Evolutionary conservation across 192 early-diverging fungal genomes (phyloP).

Genomic region (Dissophora ornata): DNA sequence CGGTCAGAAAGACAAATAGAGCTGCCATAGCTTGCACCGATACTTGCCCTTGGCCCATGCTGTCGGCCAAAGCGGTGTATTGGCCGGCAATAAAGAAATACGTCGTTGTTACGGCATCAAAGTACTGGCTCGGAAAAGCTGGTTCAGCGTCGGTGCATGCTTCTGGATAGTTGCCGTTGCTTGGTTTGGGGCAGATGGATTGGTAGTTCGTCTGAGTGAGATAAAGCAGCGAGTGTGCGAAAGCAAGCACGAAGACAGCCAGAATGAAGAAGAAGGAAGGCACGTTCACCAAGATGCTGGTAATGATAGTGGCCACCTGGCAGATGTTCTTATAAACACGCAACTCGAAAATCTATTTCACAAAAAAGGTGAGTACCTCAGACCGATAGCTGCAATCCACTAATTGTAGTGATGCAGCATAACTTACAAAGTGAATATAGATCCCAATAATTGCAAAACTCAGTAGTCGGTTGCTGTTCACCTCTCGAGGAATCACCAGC

Average conservation of each 20-base stretch:
- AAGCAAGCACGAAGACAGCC: constrained; percentile 6
- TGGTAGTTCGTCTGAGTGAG: constrained; percentile 5
- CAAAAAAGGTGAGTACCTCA: neutral
- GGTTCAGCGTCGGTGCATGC: neutral
- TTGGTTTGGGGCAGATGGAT: neutral
- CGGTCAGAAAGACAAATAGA: constrained; percentile 18
- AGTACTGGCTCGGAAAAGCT: constrained; percentile 1
- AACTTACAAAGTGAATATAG: constrained; percentile 29
- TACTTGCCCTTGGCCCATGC: neutral
- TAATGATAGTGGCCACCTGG: constrained; percentile 7
- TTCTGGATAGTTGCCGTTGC: neutral
- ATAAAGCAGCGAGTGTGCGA: constrained; percentile 18
- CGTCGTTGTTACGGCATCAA: constrained; percentile 8
- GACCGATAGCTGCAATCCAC: neutral
- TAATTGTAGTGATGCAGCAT: neutral
- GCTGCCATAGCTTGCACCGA: constrained; percentile 9
- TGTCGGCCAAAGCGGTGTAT: neutral
- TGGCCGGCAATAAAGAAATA: constrained; percentile 25
- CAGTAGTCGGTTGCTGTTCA: neutral
- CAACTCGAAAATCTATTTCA: too few species aligned
- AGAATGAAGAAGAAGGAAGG: constrained; percentile 26
- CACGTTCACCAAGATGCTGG: neutral
- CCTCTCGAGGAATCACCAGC: neutral
- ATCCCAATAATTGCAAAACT: constrained; percentile 13
- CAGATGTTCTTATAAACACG: constrained; percentile 8